These are phyloP conservation scores for Oidiodendron maius DNA, from an alignment of 495 filamentous ascomycete species.

Conservation along the genomic window DNA sequence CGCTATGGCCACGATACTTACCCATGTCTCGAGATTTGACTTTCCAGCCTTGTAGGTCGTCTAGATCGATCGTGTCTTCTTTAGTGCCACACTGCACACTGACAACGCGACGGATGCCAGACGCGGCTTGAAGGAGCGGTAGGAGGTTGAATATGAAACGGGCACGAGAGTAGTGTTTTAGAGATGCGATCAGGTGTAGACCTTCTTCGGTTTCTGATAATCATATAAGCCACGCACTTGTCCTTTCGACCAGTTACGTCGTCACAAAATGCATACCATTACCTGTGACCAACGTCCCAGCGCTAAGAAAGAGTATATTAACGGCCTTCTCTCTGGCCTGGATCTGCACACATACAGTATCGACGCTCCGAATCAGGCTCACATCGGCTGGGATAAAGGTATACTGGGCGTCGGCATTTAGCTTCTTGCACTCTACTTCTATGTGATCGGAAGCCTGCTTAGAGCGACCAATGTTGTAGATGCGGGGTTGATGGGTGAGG, in stretches of 20 bases:
- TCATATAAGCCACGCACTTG: background rate
- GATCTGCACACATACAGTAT: slow-evolving; percentile 23
- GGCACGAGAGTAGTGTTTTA: slow-evolving; percentile 27
- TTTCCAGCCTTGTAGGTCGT: slow-evolving; percentile 15
- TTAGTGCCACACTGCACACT: slow-evolving; percentile 18
- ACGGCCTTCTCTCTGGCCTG: slow-evolving; percentile 18
- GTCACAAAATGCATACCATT: slow-evolving; percentile 11
- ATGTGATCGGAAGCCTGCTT: slow-evolving; percentile 26
- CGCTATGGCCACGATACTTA: no score
- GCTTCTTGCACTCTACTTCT: slow-evolving; percentile 23
- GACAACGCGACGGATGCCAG: slow-evolving; percentile 16
- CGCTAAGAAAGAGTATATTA: slow-evolving; percentile 24
- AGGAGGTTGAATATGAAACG: slow-evolving; percentile 20
- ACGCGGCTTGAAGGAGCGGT: slow-evolving; percentile 18
- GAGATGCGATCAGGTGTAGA: slow-evolving; percentile 20
- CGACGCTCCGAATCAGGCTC: slow-evolving; percentile 22
- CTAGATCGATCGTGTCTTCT: slow-evolving; percentile 17
- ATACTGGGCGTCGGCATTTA: slow-evolving; percentile 16
- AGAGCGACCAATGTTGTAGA: slow-evolving; percentile 39
- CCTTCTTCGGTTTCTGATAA: slow-evolving; percentile 23
- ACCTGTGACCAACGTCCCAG: slow-evolving; percentile 18
- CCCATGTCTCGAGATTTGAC: no score
- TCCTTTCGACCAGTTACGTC: no score
- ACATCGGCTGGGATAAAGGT: slow-evolving; percentile 24
- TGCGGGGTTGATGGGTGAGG: slow-evolving; percentile 6